Percentiles rank a stretch among this genome's conserved stretches.
Conservation (phyloP, 306 rosid genomes). For the Luffa aegyptiaca region DNA sequence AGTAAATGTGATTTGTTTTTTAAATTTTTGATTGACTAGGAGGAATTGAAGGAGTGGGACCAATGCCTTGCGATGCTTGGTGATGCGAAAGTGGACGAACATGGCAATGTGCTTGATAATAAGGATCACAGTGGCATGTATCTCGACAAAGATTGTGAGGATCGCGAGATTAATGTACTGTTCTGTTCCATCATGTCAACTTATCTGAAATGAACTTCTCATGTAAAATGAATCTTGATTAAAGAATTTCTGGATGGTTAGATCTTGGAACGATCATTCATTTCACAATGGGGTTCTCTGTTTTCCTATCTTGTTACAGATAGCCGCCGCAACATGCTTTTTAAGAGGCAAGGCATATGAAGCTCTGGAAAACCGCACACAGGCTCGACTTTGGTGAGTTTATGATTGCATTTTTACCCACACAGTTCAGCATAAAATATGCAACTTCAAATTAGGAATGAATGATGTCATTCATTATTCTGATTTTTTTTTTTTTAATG, state of each 20-base stretch:
- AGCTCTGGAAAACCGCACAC: constrained; percentile 87
- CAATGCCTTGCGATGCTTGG: constrained; percentile 80
- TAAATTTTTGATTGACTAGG: constrained; percentile 27
- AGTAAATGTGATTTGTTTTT: background rate
- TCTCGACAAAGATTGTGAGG: constrained; percentile 78
- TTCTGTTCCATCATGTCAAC: background rate
- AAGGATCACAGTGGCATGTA: constrained; percentile 65
- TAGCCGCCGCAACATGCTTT: constrained; percentile 91
- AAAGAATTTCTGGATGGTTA: background rate
- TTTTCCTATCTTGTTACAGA: constrained; percentile 37
- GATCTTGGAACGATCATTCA: background rate
- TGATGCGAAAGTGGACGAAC: constrained; percentile 73
- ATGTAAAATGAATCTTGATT: background rate
- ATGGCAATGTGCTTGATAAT: constrained; percentile 53
- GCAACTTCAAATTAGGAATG: background rate
- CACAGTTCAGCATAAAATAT: background rate
- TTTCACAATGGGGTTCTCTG: constrained; percentile 9
- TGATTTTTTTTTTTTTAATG: constrained; percentile 1
- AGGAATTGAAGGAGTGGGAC: constrained; percentile 95
- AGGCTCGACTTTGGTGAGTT: constrained; percentile 79
- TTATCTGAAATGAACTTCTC: background rate
- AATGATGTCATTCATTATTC: background rate
- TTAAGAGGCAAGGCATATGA: constrained; percentile 85
- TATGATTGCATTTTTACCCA: background rate
- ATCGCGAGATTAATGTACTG: constrained; percentile 78